Base-by-base conservation (phyloP, 2,329 filamentous ascomycete species). In the Thelonectria olida region DNA sequence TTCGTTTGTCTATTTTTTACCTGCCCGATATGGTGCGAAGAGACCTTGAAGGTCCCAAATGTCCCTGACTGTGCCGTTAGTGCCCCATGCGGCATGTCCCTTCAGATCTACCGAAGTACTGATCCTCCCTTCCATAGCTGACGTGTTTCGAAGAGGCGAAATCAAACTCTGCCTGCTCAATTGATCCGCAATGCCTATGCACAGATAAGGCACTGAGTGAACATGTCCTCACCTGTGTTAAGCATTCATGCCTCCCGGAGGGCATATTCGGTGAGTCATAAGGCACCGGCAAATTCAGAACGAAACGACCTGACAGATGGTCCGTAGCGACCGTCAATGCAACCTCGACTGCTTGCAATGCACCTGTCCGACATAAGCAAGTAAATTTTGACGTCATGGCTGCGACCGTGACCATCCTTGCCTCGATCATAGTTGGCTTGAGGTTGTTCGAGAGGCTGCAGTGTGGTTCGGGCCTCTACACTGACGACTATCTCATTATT, bases 401-500 rank as follows among this genome's bases (percentile, higher is more conserved):
- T 27, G 25, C 20, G 7, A 41, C 34, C 19, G n/a, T 52, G 28
- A 52, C 34, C 12, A 41, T 25, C 31, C 12, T 52, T 52, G 49
- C 49, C 17, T 39, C 49, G 12, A n/a, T 52, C 1, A 25, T 41
- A 10, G 49, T n/a, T n/a, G n/a, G n/a, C n/a, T n/a, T n/a, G n/a
- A n/a, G n/a, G n/a, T n/a, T n/a, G n/a, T n/a, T n/a, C 25, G 49
- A 52, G 49, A 52, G 34, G 31, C 31, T 52, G 31, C 28, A 39
- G 20, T 52, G 31, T 10, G 31, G 49, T 34, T 52, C 31, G 2
- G 49, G 49, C 31, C 31, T 52, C 31, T 38, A 39, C 15, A 9
- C 49, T 41, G 49, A 52, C 34, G 49, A 52, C 49, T 52, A 52
- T 27, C 19, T 52, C 49, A 52, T 52, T 39, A 17, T 52, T 2